Base-by-base conservation (phyloP, 495 filamentous ascomycete species). In the Penicillium canescens region DNA sequence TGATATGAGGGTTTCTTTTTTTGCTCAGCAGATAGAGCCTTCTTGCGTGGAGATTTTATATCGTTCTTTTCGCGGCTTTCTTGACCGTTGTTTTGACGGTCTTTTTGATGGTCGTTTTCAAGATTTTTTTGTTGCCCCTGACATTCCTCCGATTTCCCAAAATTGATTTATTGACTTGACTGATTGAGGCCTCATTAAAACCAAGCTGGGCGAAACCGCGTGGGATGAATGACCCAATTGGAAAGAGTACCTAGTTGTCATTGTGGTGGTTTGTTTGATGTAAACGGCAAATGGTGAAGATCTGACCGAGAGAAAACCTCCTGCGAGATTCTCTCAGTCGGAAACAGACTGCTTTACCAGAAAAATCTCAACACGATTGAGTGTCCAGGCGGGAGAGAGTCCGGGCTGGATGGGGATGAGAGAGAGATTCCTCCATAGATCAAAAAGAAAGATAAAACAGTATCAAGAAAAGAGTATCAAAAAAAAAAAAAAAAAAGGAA, bases 101-200 rank as follows among this genome's bases (percentile, higher is more conserved):
- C 8, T 3, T 31, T 31, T 31, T 1, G 6, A 9, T 9, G 5
- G 6, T 31, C 8, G 26, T 31, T 7, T 31, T 7, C 4, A 31
- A 1, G 26, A 7, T 31, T 9, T 31, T 31, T 2, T 31, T 31
- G 26, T 31, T 31, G 26, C 7, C 26, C 26, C 6, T 9, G 1
- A 31, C 8, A 9, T 3, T 31, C 26, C 26, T 31, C 26, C 26
- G 26, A 4, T 31, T 31, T 28, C 41, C n/a, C 12, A 47, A 2
- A 24, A 4, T n/a, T n/a, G n/a, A n/a, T n/a, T n/a, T n/a, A 34
- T 26, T 16, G 33, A 24, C 4, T n/a, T 38, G 18, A 20, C 5
- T 38, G 12, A 11, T 9, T 14, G 45, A 38, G 34, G 34, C 34
- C 45, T 48, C 34, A 7, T 48, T 38, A 48, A 48, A 48, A 48